phyloP scores from a whole-genome alignment of 192 early-diverging fungal genomes.

The Geranomyces michiganensis region DNA sequence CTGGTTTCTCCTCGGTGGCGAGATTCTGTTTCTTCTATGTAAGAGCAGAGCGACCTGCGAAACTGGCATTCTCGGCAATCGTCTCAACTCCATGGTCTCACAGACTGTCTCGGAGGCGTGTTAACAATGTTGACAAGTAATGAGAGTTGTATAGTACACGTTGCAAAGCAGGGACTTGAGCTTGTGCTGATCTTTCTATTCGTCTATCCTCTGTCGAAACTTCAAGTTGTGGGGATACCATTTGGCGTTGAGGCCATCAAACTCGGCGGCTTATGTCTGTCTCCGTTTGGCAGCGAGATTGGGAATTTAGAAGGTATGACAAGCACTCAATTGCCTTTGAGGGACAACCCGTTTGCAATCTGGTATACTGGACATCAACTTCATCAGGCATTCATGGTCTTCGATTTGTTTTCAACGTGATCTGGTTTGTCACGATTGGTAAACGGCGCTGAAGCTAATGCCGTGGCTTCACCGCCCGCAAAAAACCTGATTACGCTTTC shows the following conservation, averaged over 20 bases:
- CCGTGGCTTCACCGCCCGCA: background rate
- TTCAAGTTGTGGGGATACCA: conserved; percentile 23
- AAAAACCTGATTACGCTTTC: background rate
- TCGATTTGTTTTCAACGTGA: conserved; percentile 23
- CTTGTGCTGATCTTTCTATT: too few relatives aligned
- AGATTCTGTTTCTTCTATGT: conserved; percentile 28
- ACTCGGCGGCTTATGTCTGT: conserved; percentile 13
- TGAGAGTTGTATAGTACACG: too few relatives aligned
- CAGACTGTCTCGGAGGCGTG: conserved; percentile 26
- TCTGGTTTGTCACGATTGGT: conserved; percentile 28
- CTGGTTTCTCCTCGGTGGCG: conserved; percentile 28
- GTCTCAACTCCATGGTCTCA: conserved; percentile 5
- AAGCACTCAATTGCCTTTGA: background rate
- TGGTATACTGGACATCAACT: background rate
- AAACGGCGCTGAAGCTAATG: background rate
- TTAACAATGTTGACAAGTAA: conserved; percentile 19
- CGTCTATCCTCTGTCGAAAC: too few relatives aligned
- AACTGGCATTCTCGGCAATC: background rate
- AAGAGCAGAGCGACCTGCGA: too few relatives aligned
- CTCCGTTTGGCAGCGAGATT: background rate
- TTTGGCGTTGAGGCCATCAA: conserved; percentile 33
- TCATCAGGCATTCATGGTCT: conserved; percentile 8
- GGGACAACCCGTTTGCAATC: background rate
- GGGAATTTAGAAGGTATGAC: conserved; percentile 8
- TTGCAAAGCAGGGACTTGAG: too few relatives aligned